A percentile compares a stretch with the other conserved stretches of the same genome.
Conservation (phyloP, 495 filamentous ascomycete genomes). For the Astrothelium macrocarpum region DNA sequence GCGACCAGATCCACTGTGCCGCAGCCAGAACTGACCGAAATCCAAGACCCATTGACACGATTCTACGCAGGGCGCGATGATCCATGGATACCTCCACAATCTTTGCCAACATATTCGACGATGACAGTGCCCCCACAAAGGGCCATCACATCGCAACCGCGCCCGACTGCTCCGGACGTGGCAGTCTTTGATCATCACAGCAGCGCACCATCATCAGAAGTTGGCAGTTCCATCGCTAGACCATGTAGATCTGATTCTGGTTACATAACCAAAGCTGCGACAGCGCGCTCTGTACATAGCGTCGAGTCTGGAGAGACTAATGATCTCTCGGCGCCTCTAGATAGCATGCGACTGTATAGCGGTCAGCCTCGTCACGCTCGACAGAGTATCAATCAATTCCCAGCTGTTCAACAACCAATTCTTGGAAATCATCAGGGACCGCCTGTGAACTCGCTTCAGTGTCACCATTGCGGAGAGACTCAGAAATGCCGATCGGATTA, state of each 20-base stretch:
- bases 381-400: slow-evolving; percentile 1
- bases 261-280: background rate
- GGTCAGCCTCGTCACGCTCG: slow-evolving; percentile 10
- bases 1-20: background rate
- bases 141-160: background rate
- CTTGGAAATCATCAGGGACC: slow-evolving; percentile 13
- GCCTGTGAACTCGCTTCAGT: slow-evolving; percentile 17
- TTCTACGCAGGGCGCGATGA: slow-evolving; percentile 5
- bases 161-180: background rate
- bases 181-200: background rate
- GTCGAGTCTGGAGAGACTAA: background rate
- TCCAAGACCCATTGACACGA: background rate
- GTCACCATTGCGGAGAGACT: slow-evolving; percentile 16
- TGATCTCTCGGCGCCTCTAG: background rate
- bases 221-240: background rate
- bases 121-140: background rate
- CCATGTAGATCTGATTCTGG: background rate
- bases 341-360: background rate
- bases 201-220: background rate
- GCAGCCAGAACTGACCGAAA: background rate
- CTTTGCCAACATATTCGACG: background rate
- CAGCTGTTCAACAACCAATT: background rate
- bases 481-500: slow-evolving; percentile 23
- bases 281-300: background rate
- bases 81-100: slow-evolving; percentile 1